Percentiles rank a stretch among this genome's conserved stretches.
Conservation (phyloP, 345 rosid genomes). For the Crucihimalaya himalaica region DNA sequence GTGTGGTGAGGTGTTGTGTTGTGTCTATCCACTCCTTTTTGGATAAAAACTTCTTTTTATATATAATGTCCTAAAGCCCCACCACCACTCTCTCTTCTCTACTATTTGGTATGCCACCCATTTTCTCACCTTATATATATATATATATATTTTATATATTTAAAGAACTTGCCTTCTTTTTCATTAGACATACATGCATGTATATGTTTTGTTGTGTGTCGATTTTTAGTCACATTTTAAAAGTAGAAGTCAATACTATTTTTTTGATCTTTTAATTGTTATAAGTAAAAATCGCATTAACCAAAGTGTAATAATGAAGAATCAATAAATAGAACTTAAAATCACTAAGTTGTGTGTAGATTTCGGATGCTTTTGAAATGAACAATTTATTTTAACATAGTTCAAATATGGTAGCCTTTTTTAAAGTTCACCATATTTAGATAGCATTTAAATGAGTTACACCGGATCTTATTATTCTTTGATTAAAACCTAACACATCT, state of each 20-base stretch:
- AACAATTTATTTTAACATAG: neutral
- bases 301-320: constrained; percentile 1
- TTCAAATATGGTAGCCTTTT: constrained; percentile 7
- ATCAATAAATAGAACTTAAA: constrained; percentile 1
- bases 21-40: constrained; percentile 43
- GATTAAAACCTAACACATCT: constrained; percentile 16
- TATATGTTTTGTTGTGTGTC: constrained; percentile 18
- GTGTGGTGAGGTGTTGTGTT: constrained; percentile 40
- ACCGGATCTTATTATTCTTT: constrained; percentile 1
- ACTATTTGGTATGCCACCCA: constrained; percentile 41
- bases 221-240: neutral
- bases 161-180: constrained; percentile 9
- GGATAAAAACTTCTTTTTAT: constrained; percentile 9
- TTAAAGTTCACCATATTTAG: constrained; percentile 7
- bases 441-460: constrained; percentile 6
- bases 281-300: neutral
- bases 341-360: neutral
- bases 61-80: constrained; percentile 29
- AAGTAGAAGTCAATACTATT: neutral
- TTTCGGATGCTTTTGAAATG: neutral
- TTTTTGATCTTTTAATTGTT: neutral
- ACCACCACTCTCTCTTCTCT: constrained; percentile 39
- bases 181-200: constrained; percentile 1
- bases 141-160: neutral
- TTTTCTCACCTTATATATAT: constrained; percentile 26